Evolutionary conservation across 148 eudicot species (phyloP).

Genomic region (Cornus controversa): DNA sequence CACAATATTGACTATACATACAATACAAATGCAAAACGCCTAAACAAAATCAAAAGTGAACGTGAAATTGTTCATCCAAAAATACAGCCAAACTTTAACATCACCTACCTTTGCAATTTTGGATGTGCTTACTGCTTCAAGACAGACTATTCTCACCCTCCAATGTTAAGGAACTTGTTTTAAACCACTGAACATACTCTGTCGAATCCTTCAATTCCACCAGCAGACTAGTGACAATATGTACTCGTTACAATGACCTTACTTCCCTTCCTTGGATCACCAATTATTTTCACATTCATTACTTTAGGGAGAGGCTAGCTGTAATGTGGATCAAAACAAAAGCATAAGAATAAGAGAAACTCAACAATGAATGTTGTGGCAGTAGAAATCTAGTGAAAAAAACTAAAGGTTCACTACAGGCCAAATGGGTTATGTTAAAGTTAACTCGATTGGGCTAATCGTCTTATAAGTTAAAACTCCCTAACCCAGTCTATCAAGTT

Average conservation of each 20-base stretch:
- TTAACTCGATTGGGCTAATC: not conserved
- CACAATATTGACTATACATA: too few relatives aligned
- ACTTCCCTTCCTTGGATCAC: constrained; percentile 87
- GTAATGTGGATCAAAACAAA: constrained; percentile 25
- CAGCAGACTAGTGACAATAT: constrained; percentile 79
- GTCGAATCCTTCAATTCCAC: constrained; percentile 94
- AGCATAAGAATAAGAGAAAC: not conserved
- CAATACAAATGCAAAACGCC: constrained; percentile 93
- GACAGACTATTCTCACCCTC: constrained; percentile 65
- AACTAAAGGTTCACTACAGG: not conserved
- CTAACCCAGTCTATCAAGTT: not conserved
- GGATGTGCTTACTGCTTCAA: constrained; percentile 78
- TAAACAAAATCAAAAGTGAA: constrained; percentile 24
- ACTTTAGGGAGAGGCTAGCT: constrained; percentile 98
- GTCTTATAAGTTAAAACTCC: not conserved
- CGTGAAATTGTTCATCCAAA: constrained; percentile 8
- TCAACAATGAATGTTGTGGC: not conserved
- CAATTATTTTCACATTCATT: constrained; percentile 68
- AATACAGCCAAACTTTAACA: not conserved
- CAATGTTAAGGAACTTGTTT: constrained; percentile 48
- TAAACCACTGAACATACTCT: constrained; percentile 99
- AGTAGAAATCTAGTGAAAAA: not conserved
- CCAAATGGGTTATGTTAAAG: not conserved
- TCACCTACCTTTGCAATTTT: constrained; percentile 86
- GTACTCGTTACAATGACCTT: constrained; percentile 83